phyloP scores from a whole-genome alignment of 306 rosid species.

The Betula pendula region DNA sequence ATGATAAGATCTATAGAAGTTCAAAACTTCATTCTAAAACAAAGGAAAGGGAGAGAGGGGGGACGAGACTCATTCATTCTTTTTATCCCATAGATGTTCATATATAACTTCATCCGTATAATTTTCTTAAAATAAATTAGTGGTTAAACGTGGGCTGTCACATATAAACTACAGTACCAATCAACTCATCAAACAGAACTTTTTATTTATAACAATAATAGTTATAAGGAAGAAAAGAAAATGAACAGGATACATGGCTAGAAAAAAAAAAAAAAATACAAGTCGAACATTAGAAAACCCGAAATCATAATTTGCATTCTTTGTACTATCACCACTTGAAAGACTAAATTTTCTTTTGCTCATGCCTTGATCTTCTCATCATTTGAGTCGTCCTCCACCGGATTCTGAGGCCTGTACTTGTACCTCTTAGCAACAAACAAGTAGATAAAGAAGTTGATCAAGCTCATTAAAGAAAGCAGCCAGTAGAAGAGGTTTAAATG shows the following conservation, averaged over 20 bases:
- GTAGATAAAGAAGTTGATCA: constrained; percentile 65
- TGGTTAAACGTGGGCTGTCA: too few relatives aligned
- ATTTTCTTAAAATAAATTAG: too few relatives aligned
- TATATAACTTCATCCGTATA: too few relatives aligned
- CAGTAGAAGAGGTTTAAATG: constrained; percentile 71
- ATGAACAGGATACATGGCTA: not conserved
- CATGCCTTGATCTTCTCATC: constrained; percentile 25
- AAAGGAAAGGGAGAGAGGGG: too few relatives aligned
- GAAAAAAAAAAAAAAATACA: not conserved
- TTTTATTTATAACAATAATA: too few relatives aligned
- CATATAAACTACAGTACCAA: too few relatives aligned
- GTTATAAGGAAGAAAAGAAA: too few relatives aligned
- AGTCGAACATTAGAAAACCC: not conserved
- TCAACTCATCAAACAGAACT: too few relatives aligned
- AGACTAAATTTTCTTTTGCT: constrained; percentile 5
- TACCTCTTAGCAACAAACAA: constrained; percentile 67
- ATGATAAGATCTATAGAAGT: too few relatives aligned
- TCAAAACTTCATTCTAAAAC: too few relatives aligned
- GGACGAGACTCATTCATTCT: too few relatives aligned
- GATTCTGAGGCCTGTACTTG: constrained; percentile 56
- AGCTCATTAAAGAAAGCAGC: constrained; percentile 75
- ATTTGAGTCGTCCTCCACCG: constrained; percentile 4
- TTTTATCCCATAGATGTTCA: too few relatives aligned
- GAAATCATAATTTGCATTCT: not conserved
- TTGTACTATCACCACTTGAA: not conserved